Evolutionary conservation across 108 stramenopile species (phyloP).

Genomic region (Chaetoceros muelleri): DNA sequence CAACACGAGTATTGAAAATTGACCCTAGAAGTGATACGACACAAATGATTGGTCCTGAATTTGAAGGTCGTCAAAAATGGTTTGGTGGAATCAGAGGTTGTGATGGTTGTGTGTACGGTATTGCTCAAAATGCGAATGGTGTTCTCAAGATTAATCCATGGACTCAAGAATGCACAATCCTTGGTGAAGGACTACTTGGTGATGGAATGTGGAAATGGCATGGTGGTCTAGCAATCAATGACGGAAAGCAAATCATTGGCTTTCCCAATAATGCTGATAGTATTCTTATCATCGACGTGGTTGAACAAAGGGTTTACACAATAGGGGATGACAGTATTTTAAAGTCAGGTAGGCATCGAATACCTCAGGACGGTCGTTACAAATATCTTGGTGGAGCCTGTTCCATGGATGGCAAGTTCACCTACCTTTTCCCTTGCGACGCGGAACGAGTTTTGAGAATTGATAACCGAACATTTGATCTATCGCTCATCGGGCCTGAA

Average conservation of each 20-base stretch:
- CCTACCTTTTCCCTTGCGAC: constrained; percentile 56
- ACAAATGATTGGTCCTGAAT: constrained; percentile 29
- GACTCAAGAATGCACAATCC: constrained; percentile 31
- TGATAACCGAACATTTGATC: constrained; percentile 38
- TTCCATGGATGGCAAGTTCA: constrained; percentile 30
- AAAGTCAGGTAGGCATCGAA: constrained; percentile 46
- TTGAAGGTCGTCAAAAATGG: constrained; percentile 41
- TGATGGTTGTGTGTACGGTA: constrained; percentile 53
- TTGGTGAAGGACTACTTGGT: constrained; percentile 14
- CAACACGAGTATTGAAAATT: constrained; percentile 41
- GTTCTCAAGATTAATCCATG: constrained; percentile 52
- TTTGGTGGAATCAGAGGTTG: constrained; percentile 41
- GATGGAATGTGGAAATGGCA: constrained; percentile 63
- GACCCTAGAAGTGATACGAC: constrained; percentile 35
- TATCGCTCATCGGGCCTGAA: constrained; percentile 32
- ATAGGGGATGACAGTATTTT: constrained; percentile 31
- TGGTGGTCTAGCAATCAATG: constrained; percentile 39
- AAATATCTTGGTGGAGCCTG: constrained; percentile 60
- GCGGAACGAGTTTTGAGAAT: constrained; percentile 39
- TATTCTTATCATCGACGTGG: constrained; percentile 40
- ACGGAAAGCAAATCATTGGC: constrained; percentile 45
- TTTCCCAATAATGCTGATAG: constrained; percentile 57
- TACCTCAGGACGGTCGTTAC: constrained; percentile 50
- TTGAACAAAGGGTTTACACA: constrained; percentile 25
- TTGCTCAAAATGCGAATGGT: constrained; percentile 45